These are phyloP conservation scores for Carex myosuroides DNA, from an alignment of 176 grass and related monocot species.

Conservation along the genomic window DNA sequence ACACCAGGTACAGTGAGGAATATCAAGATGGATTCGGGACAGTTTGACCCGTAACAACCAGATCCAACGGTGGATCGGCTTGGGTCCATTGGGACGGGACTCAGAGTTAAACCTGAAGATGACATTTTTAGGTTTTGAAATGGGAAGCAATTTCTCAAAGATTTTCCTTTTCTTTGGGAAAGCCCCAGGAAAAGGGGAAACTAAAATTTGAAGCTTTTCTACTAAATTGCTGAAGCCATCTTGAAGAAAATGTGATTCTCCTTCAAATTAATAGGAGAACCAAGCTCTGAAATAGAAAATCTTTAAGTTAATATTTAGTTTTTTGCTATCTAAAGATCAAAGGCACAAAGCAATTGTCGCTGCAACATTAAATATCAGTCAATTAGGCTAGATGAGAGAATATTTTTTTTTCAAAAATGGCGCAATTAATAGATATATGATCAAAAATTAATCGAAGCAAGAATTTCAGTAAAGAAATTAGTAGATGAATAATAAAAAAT, in stretches of 20 bases:
- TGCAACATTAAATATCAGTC: neutral
- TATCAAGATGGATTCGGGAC: conserved; percentile 36
- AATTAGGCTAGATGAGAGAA: neutral
- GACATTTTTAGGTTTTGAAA: conserved; percentile 26
- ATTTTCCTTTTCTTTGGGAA: conserved; percentile 1
- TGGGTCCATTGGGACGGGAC: conserved; percentile 15
- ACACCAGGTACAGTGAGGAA: conserved; percentile 35
- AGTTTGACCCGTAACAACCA: conserved; percentile 20
- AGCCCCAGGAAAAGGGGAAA: conserved; percentile 1
- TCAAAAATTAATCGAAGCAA: neutral
- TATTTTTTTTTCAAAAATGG: neutral
- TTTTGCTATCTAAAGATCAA: conserved; percentile 9
- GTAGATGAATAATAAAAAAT: neutral
- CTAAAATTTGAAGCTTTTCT: neutral
- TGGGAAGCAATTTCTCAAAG: neutral
- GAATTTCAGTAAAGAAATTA: neutral
- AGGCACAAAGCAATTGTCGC: neutral
- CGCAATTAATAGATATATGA: no score
- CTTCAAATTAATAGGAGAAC: conserved; percentile 25
- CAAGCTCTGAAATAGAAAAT: conserved; percentile 10
- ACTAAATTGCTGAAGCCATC: conserved; percentile 12
- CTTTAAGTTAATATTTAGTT: conserved; percentile 9
- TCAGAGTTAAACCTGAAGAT: conserved; percentile 23
- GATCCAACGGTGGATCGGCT: conserved; percentile 11
- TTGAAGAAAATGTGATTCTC: conserved; percentile 12